A percentile compares a stretch with the other conserved stretches of the same genome.
Evolutionary conservation across 2,329 filamentous ascomycete genomes (phyloP).

Genomic region (Grosmannia serpens): DNA sequence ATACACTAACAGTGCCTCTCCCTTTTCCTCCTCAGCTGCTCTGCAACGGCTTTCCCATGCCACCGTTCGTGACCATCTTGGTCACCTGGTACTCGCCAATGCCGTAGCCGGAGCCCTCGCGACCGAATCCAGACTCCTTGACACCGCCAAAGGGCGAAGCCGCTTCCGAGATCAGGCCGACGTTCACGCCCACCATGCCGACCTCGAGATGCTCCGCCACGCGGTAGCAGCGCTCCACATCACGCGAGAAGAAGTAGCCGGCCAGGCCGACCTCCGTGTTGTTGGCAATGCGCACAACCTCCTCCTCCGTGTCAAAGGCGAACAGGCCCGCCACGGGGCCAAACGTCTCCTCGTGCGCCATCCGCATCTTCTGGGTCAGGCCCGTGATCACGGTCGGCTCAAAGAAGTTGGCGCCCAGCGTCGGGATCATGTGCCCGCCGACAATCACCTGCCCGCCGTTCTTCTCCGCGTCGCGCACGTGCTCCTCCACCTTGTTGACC

Average conservation of each 20-base stretch:
- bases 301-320: constrained; percentile 76
- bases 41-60: constrained; percentile 44
- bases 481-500: constrained; percentile 63
- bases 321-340: constrained; percentile 88
- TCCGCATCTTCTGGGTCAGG: constrained; percentile 75
- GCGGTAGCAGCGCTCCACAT: constrained; percentile 47
- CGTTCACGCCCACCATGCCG: constrained; percentile 81
- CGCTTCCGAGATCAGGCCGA: constrained; percentile 51
- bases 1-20: background rate
- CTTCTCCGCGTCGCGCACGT: constrained; percentile 65
- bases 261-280: constrained; percentile 74
- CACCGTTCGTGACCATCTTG: constrained; percentile 53
- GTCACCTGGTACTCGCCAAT: constrained; percentile 65
- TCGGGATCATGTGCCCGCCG: constrained; percentile 62
- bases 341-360: constrained; percentile 86
- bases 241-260: constrained; percentile 78
- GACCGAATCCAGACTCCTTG: constrained; percentile 70
- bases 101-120: constrained; percentile 68
- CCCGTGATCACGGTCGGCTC: constrained; percentile 80
- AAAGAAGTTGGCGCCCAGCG: constrained; percentile 78
- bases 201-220: constrained; percentile 64
- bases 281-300: constrained; percentile 80
- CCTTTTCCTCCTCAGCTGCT: background rate
- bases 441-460: constrained; percentile 67
- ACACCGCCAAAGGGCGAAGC: constrained; percentile 64